Evolutionary conservation across 129 eudicot species (phyloP).

Genomic region (Pulicaria dysenterica): DNA sequence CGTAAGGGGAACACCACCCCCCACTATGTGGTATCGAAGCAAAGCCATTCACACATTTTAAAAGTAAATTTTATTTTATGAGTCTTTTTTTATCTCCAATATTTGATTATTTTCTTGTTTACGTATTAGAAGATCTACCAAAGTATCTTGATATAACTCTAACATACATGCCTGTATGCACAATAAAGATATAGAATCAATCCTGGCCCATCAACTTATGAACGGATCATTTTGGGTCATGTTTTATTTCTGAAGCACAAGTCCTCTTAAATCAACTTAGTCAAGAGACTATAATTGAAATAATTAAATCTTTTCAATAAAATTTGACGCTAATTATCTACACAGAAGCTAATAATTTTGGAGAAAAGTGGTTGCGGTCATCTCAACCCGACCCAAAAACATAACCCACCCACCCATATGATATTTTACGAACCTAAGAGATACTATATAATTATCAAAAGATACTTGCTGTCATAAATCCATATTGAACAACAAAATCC

Average conservation of each 20-base stretch:
- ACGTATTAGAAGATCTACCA: conserved; percentile 82
- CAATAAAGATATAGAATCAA: neutral
- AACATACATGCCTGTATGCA: conserved; percentile 81
- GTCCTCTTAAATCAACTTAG: neutral
- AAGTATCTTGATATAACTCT: conserved; percentile 90
- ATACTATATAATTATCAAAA: no score
- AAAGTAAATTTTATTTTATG: conserved; percentile 58
- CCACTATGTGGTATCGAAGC: no score
- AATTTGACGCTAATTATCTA: neutral
- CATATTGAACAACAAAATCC: no score
- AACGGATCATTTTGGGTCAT: neutral
- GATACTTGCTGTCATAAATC: no score
- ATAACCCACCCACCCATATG: neutral
- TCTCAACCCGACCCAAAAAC: neutral
- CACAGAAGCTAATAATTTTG: neutral
- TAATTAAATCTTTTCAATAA: no score
- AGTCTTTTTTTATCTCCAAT: conserved; percentile 85
- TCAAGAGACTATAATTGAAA: neutral
- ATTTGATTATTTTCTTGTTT: conserved; percentile 68
- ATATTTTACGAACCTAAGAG: no score
- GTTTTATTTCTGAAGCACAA: neutral
- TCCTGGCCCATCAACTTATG: neutral
- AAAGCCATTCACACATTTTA: neutral
- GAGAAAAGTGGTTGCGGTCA: neutral
- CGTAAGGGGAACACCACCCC: no score